These are phyloP conservation scores for Rhizomucor miehei DNA, from an alignment of 371 early-diverging fungal genomes.

Conservation along the genomic window DNA sequence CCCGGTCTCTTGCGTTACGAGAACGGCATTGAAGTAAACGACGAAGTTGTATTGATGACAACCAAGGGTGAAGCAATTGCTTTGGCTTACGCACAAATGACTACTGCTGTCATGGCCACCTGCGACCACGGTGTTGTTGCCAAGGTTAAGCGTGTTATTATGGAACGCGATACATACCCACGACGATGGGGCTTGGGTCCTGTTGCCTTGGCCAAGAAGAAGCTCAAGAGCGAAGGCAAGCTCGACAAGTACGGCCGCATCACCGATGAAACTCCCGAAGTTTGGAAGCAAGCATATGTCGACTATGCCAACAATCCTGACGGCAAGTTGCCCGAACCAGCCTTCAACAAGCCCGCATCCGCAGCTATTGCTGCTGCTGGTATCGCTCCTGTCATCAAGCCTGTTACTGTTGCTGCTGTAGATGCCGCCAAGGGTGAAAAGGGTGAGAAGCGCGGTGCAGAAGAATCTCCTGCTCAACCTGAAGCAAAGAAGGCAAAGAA, in stretches of 20 bases:
- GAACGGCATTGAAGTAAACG: slow-evolving; percentile 92
- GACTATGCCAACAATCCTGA: slow-evolving; percentile 65
- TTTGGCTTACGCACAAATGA: slow-evolving; percentile 95
- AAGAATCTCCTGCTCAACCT: not conserved
- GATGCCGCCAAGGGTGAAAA: slow-evolving; percentile 12
- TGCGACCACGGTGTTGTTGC: slow-evolving; percentile 94
- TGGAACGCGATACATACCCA: slow-evolving; percentile 99
- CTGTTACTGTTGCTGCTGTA: slow-evolving; percentile 31
- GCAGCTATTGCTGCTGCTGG: slow-evolving; percentile 40
- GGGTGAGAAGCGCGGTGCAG: not conserved
- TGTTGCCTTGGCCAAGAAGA: slow-evolving; percentile 93
- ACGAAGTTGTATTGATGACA: slow-evolving; percentile 98
- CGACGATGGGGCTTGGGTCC: slow-evolving; percentile 98
- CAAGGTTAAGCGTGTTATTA: slow-evolving; percentile 99
- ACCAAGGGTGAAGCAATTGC: slow-evolving; percentile 99
- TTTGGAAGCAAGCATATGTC: slow-evolving; percentile 73
- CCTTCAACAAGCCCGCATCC: slow-evolving; percentile 28
- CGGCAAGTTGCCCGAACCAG: slow-evolving; percentile 31
- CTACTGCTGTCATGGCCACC: slow-evolving; percentile 91
- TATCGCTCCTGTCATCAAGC: slow-evolving; percentile 30
- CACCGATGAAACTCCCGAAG: slow-evolving; percentile 79
- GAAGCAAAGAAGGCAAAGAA: slow-evolving; percentile 18
- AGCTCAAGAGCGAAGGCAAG: slow-evolving; percentile 94
- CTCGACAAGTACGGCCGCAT: slow-evolving; percentile 94
- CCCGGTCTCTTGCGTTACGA: slow-evolving; percentile 98